Conservation (phyloP, 2,329 filamentous ascomycete species). For the Paracorniculantispora psalliotae region DNA sequence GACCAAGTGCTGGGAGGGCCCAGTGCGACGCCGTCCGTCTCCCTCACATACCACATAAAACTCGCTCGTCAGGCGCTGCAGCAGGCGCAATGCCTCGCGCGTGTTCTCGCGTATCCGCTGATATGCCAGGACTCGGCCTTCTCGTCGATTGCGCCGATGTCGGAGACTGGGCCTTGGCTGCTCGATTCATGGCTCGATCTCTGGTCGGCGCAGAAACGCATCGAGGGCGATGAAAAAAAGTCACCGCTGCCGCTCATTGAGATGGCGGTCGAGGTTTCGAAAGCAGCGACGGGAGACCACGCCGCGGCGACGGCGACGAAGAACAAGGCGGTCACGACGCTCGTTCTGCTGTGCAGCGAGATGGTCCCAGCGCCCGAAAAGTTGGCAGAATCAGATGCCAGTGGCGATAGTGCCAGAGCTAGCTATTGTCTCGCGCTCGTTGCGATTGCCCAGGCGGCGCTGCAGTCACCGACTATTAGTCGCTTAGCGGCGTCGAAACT, state of each 20-base stretch:
- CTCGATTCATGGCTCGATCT: constrained; percentile 44
- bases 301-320: constrained; percentile 20
- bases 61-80: constrained; percentile 39
- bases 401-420: constrained; percentile 25
- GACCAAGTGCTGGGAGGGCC: constrained; percentile 28
- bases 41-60: constrained; percentile 36
- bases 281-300: constrained; percentile 17
- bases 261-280: constrained; percentile 31
- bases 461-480: constrained; percentile 29
- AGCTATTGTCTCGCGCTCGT: constrained; percentile 35
- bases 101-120: constrained; percentile 38
- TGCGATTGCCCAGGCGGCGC: constrained; percentile 32
- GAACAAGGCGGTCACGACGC: constrained; percentile 33
- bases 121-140: constrained; percentile 29
- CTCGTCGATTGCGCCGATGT: constrained; percentile 29
- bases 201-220: constrained; percentile 34
- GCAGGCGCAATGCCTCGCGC: constrained; percentile 41
- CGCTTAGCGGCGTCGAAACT: constrained; percentile 40
- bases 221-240: constrained; percentile 27
- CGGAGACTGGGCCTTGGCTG: constrained; percentile 43
- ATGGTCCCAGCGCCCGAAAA: constrained; percentile 29
- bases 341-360: constrained; percentile 40
- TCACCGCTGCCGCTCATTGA: constrained; percentile 33
- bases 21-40: constrained; percentile 16
- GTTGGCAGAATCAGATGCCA: constrained; percentile 24